Percentiles rank a stretch among this genome's conserved stretches.
Conservation (phyloP, 2,329 filamentous ascomycete genomes). For the Orbilia javanica region DNA sequence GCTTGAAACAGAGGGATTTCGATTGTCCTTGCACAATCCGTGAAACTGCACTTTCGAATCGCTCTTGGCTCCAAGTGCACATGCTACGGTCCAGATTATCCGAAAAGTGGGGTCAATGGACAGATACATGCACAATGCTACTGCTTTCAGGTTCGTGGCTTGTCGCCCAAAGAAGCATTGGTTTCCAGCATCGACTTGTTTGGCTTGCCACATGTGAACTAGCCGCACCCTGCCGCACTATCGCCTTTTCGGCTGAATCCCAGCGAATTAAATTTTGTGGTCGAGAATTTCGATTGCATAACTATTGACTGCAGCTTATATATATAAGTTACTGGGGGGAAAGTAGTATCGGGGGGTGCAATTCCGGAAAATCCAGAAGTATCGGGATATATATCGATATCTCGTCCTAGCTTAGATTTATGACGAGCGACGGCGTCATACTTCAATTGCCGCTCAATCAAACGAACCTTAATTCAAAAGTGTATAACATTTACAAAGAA, state of each 20-base stretch:
- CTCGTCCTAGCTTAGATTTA: no score
- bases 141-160: slow-evolving; percentile 17
- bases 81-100: slow-evolving; percentile 40
- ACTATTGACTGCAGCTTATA: no score
- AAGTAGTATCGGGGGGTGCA: no score
- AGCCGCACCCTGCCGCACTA: not conserved
- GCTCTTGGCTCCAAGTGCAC: slow-evolving; percentile 9
- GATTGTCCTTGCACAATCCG: not conserved
- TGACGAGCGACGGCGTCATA: no score
- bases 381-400: no score
- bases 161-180: slow-evolving; percentile 12
- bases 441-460: no score
- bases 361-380: no score
- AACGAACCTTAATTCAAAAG: no score
- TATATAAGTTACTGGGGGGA: no score
- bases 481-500: no score
- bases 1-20: not conserved
- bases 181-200: not conserved
- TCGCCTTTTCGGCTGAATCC: no score
- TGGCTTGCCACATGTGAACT: not conserved
- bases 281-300: no score
- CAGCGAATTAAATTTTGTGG: not conserved
- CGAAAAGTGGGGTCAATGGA: slow-evolving; percentile 57
- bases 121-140: slow-evolving; percentile 16
- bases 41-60: slow-evolving; percentile 1